Evolutionary conservation across 768 basidiomycete genomes (phyloP).

Genomic region (Suillus discolor): DNA sequence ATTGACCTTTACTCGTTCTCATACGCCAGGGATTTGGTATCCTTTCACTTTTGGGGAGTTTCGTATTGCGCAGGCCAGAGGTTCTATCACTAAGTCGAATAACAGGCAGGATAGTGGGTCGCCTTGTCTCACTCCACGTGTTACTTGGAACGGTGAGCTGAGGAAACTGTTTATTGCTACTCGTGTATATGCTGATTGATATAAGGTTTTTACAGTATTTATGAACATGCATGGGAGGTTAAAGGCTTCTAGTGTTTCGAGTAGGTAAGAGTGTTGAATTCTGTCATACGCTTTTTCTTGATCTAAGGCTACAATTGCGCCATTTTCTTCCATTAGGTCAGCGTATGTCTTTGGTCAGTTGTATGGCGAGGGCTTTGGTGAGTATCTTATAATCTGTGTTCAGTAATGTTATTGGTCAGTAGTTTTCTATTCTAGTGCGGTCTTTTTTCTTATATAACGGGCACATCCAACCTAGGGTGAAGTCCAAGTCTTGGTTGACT

Average conservation of each 20-base stretch:
- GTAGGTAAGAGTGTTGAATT: slow-evolving; percentile 34
- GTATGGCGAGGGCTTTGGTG: slow-evolving; percentile 24
- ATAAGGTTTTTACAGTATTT: slow-evolving; percentile 8
- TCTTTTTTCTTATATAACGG: slow-evolving; percentile 46
- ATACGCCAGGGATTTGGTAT: not conserved
- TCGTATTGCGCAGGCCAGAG: not conserved
- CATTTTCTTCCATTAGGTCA: slow-evolving; percentile 26
- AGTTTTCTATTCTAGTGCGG: slow-evolving; percentile 32
- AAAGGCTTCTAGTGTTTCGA: slow-evolving; percentile 23
- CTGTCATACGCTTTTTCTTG: slow-evolving; percentile 25
- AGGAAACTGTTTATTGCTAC: fast-evolving
- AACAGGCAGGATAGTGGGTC: not conserved
- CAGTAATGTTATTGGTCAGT: slow-evolving; percentile 39
- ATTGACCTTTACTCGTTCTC: fast-evolving
- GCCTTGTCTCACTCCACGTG: not conserved
- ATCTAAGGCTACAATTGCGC: slow-evolving; percentile 33
- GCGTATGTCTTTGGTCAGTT: slow-evolving; percentile 12
- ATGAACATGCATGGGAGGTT: slow-evolving; percentile 33
- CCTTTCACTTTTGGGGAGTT: slow-evolving; percentile 24
- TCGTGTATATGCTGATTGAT: not conserved
- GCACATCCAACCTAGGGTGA: slow-evolving; percentile 8
- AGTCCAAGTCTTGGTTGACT: fast-evolving
- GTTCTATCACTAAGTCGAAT: not conserved
- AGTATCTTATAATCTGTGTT: slow-evolving; percentile 38
- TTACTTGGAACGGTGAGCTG: not conserved